Conservation (phyloP, 345 rosid genomes). For the Eucalyptus brandiana region DNA sequence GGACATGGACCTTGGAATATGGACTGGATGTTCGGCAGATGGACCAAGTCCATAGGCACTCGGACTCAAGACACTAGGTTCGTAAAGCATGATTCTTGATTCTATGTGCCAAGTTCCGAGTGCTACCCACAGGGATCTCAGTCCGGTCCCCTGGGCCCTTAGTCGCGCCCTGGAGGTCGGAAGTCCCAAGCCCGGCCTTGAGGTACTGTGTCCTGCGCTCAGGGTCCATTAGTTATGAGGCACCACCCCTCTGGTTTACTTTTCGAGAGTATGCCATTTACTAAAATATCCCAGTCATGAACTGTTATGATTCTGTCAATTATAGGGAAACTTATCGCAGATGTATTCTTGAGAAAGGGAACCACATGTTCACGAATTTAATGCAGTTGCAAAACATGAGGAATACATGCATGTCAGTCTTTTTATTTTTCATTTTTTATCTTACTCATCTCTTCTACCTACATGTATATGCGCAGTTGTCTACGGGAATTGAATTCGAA, state of each 20-base stretch:
- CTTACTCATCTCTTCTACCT: background rate
- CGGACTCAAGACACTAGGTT: background rate
- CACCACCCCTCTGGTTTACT: background rate
- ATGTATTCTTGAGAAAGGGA: background rate
- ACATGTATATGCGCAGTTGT: background rate
- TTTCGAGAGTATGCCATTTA: background rate
- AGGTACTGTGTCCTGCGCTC: background rate
- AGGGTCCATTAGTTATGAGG: background rate
- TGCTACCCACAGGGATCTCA: background rate
- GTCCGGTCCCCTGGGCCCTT: background rate
- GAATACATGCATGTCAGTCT: background rate
- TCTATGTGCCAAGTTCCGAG: background rate
- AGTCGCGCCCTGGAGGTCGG: fast-evolving
- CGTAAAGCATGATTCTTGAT: background rate
- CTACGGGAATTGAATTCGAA: background rate
- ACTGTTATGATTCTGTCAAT: background rate
- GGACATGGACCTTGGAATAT: too few species aligned
- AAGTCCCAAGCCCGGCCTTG: fast-evolving
- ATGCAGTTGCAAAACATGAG: background rate
- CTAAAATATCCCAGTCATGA: background rate
- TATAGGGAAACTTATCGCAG: background rate
- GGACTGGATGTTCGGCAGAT: too few species aligned
- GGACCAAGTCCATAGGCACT: fast-evolving
- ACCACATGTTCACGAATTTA: background rate
- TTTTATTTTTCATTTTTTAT: fast-evolving